Base-by-base conservation (phyloP, 2,329 filamentous ascomycete species). In the Pestalotiopsis sp. region DNA sequence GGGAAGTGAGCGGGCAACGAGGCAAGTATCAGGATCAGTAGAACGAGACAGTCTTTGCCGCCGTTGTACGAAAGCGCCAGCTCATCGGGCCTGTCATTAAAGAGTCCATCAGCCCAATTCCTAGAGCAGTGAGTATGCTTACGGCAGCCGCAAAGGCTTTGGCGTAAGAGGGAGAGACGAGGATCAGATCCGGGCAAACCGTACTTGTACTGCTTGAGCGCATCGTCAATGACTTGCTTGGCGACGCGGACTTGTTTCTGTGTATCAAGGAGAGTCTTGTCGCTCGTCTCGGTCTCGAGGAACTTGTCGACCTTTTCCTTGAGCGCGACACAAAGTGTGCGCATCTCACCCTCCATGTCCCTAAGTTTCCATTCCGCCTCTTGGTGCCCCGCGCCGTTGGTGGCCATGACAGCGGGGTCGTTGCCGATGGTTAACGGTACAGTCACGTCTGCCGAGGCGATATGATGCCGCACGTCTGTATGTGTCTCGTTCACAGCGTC, bases 1-100 rank as follows among this genome's bases (percentile, higher is more conserved):
- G 71, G 75, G 67, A 78, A 78, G 70, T 77, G 77, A 20, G 79
- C 77, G 23, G 86, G 82, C 67, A 88, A 83, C 73, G 83, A 86
- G 70, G 92, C 91, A 73, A 98, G 90, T 77, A 97, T 93, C 72
- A 98, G 85, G 76, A 98, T 88, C 6, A 98, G 86, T 20, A 98
- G 90, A 66, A 98, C 95, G 20, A 98, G 91, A 76, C 95, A 98
- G 85, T 98, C 96, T 81, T 99, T 99, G 70, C 96, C 96, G 77
- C 96, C 96, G 76, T 99, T 99, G 83, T 98, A 99, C 68, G 95
- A 97, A 72, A 98, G 86, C 4, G 95, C 94, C 70, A 98, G 87
- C 78, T 97, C 88, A 69, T 91, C 86, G 71, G 92, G 87, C 69
- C 93, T 96, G 75, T 70, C 23, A 62, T 38, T 59, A 59, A 56